Conservation (phyloP, 371 early-diverging fungal species). For the Apophysomyces elegans region DNA sequence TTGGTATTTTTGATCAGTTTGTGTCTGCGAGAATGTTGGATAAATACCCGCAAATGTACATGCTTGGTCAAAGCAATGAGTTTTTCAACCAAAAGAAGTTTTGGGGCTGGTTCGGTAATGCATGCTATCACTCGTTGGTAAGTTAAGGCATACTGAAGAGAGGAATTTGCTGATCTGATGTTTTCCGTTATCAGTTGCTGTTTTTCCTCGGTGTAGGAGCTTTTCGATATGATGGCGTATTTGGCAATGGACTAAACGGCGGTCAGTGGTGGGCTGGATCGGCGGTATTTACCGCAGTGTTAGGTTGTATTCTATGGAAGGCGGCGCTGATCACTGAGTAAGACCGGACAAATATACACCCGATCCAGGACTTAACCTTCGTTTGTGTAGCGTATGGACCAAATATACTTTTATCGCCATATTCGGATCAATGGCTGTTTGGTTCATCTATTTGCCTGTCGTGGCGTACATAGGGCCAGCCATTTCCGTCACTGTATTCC, state of each 20-base stretch:
- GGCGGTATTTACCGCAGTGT: constrained; percentile 77
- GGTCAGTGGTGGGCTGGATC: constrained; percentile 85
- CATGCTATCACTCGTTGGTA: constrained; percentile 90
- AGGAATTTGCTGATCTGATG: neutral
- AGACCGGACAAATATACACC: constrained; percentile 21
- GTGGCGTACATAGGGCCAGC: constrained; percentile 83
- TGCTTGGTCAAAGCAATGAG: constrained; percentile 86
- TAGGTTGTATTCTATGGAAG: constrained; percentile 83
- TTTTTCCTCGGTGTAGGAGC: constrained; percentile 67
- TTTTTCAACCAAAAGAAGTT: constrained; percentile 93
- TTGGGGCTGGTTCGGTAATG: constrained; percentile 95
- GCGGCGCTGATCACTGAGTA: constrained; percentile 85
- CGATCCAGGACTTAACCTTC: neutral
- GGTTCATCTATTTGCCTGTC: constrained; percentile 88
- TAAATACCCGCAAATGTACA: constrained; percentile 96
- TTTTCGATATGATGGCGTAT: constrained; percentile 65
- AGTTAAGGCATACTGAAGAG: constrained; percentile 3
- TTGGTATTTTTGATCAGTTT: constrained; percentile 95
- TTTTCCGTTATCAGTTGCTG: constrained; percentile 45
- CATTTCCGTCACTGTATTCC: constrained; percentile 62
- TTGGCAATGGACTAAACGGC: constrained; percentile 65
- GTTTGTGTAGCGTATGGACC: constrained; percentile 69
- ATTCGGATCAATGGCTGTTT: constrained; percentile 85
- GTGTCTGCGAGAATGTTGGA: constrained; percentile 92
- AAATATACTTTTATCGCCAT: constrained; percentile 84